Conservation (phyloP, 106 monocot genomes). For the Dioscorea dumetorum region DNA sequence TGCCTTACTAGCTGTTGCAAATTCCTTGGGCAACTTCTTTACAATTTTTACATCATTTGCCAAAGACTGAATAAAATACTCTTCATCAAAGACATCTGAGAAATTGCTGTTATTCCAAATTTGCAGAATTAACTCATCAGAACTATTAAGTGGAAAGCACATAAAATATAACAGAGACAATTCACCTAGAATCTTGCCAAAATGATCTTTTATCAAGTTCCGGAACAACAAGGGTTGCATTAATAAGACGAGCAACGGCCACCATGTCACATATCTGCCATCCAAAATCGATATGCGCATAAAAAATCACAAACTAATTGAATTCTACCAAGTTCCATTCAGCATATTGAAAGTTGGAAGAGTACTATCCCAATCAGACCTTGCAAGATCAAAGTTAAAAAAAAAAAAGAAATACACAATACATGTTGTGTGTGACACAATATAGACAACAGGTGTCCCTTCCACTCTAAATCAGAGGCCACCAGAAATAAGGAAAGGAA, state of each 20-base stretch:
- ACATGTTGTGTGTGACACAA: no score
- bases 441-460: no score
- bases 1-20: conserved; percentile 47
- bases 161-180: neutral
- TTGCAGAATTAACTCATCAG: conserved; percentile 5
- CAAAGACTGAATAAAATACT: conserved; percentile 62
- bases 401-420: no score
- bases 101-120: conserved; percentile 63
- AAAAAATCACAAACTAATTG: no score
- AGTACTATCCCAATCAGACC: no score
- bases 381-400: no score
- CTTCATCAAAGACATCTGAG: conserved; percentile 91
- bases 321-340: no score
- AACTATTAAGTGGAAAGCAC: neutral
- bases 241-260: conserved; percentile 82
- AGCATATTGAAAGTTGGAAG: no score
- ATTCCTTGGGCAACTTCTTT: conserved; percentile 78
- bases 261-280: conserved; percentile 98
- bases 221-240: conserved; percentile 92
- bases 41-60: conserved; percentile 69
- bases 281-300: neutral
- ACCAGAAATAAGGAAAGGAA: no score
- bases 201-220: conserved; percentile 89
- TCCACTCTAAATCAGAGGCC: no score
- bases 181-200: conserved; percentile 92